Evolutionary conservation across 73 alveolate species (phyloP).

Genomic region (Paramecium primaurelia): DNA sequence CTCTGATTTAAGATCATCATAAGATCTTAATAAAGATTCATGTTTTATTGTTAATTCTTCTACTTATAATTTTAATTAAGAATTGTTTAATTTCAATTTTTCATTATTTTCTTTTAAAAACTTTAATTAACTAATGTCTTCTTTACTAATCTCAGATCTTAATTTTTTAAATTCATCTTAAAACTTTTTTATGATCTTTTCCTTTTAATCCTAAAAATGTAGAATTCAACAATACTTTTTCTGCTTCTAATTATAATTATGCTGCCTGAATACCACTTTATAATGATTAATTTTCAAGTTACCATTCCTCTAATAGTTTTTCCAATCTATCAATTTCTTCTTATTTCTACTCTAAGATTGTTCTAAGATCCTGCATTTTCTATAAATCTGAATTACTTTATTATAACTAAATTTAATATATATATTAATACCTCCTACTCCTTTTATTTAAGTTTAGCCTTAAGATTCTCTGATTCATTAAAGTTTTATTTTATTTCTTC

Average conservation of each 20-base stretch:
- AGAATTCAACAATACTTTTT: background rate
- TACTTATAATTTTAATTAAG: background rate
- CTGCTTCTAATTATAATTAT: background rate
- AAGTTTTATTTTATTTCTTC: slow-evolving; percentile 31
- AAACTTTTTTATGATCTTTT: background rate
- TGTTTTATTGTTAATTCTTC: background rate
- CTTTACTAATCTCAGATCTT: background rate
- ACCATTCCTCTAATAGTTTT: slow-evolving; percentile 37
- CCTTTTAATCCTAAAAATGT: background rate
- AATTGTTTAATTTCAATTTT: background rate
- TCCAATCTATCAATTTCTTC: slow-evolving; percentile 18
- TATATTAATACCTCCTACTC: background rate
- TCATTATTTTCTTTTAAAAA: background rate
- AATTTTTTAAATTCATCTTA: slow-evolving; percentile 13
- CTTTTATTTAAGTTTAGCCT: background rate
- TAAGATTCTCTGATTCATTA: background rate
- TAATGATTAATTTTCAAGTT: background rate
- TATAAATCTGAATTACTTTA: background rate
- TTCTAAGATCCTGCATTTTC: background rate
- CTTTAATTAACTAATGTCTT: background rate
- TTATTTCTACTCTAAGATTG: background rate
- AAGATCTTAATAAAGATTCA: background rate
- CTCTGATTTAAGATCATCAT: background rate
- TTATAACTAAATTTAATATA: background rate
- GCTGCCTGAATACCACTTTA: background rate